A percentile compares a stretch with the other conserved stretches of the same genome.
Evolutionary conservation across 2,329 filamentous ascomycete species (phyloP).

Genomic region (Colletotrichum navitas): DNA sequence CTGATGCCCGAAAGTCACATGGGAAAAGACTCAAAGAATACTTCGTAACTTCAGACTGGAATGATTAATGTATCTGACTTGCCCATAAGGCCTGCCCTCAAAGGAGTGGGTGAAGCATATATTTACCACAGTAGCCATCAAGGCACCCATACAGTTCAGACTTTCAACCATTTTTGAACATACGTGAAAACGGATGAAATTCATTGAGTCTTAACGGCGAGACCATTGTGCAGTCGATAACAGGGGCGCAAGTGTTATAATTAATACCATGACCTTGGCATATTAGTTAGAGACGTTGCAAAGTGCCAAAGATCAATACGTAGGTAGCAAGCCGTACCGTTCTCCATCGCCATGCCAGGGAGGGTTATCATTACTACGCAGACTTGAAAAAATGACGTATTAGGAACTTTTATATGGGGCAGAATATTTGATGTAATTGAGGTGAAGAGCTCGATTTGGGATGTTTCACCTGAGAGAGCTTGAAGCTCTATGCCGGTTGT

Average conservation of each 20-base stretch:
- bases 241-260: background rate
- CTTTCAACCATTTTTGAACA: background rate
- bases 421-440: too few relatives aligned
- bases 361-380: background rate
- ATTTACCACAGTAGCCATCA: background rate
- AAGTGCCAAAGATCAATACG: background rate
- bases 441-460: too few relatives aligned
- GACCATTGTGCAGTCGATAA: too few relatives aligned
- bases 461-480: too few relatives aligned
- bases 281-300: background rate
- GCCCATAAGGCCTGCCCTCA: background rate
- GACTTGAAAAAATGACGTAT: too few relatives aligned
- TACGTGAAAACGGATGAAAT: fast-evolving
- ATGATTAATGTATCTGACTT: background rate
- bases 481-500: too few relatives aligned
- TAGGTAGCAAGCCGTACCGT: too few relatives aligned
- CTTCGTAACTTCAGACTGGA: background rate
- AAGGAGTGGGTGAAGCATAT: background rate
- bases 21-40: background rate
- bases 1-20: too few relatives aligned
- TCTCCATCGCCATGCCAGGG: background rate
- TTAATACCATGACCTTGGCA: background rate
- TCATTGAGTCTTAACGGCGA: background rate
- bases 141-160: background rate
- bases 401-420: too few relatives aligned